Evolutionary conservation across 345 rosid genomes (phyloP), one percentile per base, ranked within the genome.

Genomic region (Ceriops decandra): DNA sequence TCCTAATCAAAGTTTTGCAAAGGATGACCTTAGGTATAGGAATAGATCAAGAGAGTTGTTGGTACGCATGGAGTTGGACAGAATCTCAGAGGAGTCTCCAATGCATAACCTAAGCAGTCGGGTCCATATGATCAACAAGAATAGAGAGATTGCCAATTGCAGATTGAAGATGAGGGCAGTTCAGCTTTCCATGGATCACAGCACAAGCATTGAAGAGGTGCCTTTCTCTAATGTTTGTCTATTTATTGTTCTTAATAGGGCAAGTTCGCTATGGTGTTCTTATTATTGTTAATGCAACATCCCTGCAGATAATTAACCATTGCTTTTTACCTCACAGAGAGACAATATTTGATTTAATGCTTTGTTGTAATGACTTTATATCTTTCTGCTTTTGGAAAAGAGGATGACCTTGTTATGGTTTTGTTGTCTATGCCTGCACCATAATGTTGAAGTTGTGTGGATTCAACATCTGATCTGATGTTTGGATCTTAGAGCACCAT

Each of bases 71-170:
- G 98, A 90, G 84, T 87, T 93, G 71, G 97, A 90, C 76, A 88
- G 96, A 80, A 93, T 93, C 71, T 93, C 98, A 20, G 98, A 93
- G 73, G 98, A 93, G 82, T 93, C 98, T 63, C 98, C 98, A 6
- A 84, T 90, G 85, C 98, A 87, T 75, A 85, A 81, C 63, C 96
- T 74, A 60, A 85, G 83, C 51, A 82, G 82, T 82, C 96, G 82
- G 73, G 84, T 87, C 64, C 85, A 81, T 64, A 81, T 87, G 75
- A 74, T 86, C 64, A 90, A 90, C 82, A 93, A 89, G 82, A 89
- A 87, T 62, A 84, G 90, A 73, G 98, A 93, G 84, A 86, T 93
- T 47, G 84, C 97, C 21, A 72, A 87, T 46, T 93, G 89, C 80
- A 81, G 93, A 76, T 78, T 93, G 78, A 90, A 87, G 84, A 90